Base-by-base conservation (phyloP, 805 yeast genomes). In the Lipomyces yamadae region DNA sequence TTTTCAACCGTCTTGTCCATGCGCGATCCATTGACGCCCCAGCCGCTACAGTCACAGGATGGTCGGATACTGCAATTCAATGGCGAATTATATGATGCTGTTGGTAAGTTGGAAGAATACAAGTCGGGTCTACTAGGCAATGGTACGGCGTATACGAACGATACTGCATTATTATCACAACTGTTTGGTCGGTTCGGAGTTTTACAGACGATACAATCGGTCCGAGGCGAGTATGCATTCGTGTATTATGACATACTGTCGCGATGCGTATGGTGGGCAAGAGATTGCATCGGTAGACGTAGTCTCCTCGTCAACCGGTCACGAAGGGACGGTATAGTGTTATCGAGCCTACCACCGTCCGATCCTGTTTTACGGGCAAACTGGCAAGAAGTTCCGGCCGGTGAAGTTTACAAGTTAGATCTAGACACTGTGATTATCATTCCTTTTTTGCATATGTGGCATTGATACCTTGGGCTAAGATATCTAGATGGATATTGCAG, bases 191-290 rank as follows among this genome's bases (percentile, higher is more conserved):
- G 62, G 5, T 35, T 68, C 0, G 82, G 85, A 30, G 76, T 88
- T 2, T 58, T 79, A 0, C 68, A 77, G 1, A 78, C 85, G 0
- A 74, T 91, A 1, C 74, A 78, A 6, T 61, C 60, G 1, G 72
- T 92, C 24, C 82, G 84, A 37, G 99, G 99, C 1, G 99, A 94
- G 74, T 95, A 88, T 80, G 95, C 99, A 0, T 79, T 81, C 64
- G 78, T 86, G 80, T 76, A 76, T 76, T 76, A 82, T 71, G 76
- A 88, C 18, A 18, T 68, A 0, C 68, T 74, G 0, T 68, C 78
- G 0, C 29, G 39, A 0, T 75, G 66, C 37, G 71, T 91, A 0
- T 89, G 85, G 79, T 95, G 92, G 79, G 98, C 96, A 0, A 84
- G 97, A 70, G 99, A 95, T 76, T 72, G 81, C 0, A 79, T 91